phyloP scores from a whole-genome alignment of 2,329 filamentous ascomycete genomes.

The Nigrospora oryzae region DNA sequence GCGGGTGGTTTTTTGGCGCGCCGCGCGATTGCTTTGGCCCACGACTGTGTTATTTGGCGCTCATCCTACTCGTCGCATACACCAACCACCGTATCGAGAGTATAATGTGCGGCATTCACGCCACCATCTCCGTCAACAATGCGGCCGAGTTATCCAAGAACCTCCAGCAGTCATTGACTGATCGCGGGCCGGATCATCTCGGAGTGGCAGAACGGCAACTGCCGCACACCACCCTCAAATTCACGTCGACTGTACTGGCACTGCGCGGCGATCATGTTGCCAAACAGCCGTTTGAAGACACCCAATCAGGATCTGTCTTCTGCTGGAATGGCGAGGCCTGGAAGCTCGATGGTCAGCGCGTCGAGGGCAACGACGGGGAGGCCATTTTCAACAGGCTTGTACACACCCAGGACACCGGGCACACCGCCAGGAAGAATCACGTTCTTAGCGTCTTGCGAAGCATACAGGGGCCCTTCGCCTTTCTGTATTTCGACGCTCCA shows the following conservation, averaged over 20 bases:
- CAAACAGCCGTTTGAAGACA: conserved; percentile 62
- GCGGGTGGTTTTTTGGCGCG: too few relatives aligned
- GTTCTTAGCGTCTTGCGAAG: conserved; percentile 46
- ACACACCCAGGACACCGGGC: conserved; percentile 12
- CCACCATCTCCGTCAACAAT: conserved; percentile 30
- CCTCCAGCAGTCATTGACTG: conserved; percentile 38
- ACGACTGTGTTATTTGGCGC: not conserved
- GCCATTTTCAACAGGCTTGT: conserved; percentile 48
- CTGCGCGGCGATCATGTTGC: conserved; percentile 69
- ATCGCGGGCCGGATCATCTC: conserved; percentile 52
- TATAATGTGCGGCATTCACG: conserved; percentile 55
- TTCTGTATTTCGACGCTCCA: conserved; percentile 68
- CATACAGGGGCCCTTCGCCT: conserved; percentile 80
- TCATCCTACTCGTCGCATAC: too few relatives aligned
- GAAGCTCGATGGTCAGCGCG: conserved; percentile 50
- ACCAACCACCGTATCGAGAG: too few relatives aligned
- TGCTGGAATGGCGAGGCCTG: conserved; percentile 99
- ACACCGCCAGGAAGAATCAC: conserved; percentile 17
- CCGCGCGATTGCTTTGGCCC: too few relatives aligned
- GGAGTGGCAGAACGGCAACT: conserved; percentile 28
- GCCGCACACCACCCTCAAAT: conserved; percentile 35
- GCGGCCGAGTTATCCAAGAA: conserved; percentile 22
- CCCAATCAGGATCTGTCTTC: conserved; percentile 52
- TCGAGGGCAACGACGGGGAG: conserved; percentile 74
- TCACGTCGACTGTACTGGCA: conserved; percentile 82